A percentile compares a stretch with the other conserved stretches of the same genome.
phyloP scores from a whole-genome alignment of 257 asterid species.

The Handroanthus guayacan region DNA sequence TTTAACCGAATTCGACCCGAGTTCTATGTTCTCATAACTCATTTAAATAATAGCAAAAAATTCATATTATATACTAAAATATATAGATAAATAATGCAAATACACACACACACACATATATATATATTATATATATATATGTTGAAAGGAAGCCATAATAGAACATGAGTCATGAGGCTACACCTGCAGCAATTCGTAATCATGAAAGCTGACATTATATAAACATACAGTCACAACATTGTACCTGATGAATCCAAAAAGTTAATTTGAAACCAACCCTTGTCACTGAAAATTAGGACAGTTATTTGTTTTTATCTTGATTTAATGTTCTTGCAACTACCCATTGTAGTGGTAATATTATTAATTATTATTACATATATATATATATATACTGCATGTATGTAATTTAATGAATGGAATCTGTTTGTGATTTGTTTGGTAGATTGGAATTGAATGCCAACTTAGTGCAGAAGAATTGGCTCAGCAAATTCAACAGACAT shows the following conservation, averaged over 20 bases:
- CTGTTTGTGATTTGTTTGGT: constrained; percentile 16
- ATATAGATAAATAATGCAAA: too few relatives aligned
- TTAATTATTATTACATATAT: not conserved
- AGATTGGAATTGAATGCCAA: constrained; percentile 96
- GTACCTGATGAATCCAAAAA: constrained; percentile 3
- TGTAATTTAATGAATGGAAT: not conserved
- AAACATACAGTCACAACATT: not conserved
- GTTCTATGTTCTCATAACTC: too few relatives aligned
- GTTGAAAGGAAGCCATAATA: too few relatives aligned
- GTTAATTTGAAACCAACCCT: constrained; percentile 3
- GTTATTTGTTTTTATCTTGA: not conserved
- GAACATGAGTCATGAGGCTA: too few relatives aligned
- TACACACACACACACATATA: too few relatives aligned
- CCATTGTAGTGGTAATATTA: constrained; percentile 5
- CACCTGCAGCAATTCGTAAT: not conserved
- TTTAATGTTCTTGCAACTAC: constrained; percentile 36
- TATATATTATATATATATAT: too few relatives aligned
- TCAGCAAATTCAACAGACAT: constrained; percentile 84
- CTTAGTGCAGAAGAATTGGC: constrained; percentile 96
- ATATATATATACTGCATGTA: not conserved
- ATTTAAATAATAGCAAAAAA: too few relatives aligned
- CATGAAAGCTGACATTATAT: constrained; percentile 1
- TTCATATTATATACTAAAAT: too few relatives aligned
- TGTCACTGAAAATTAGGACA: constrained; percentile 37
- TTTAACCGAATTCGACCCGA: too few relatives aligned